These are phyloP conservation scores for Cyberlindnera nakhonratchasimensis DNA, from an alignment of 805 yeast genomes.

Conservation along the genomic window DNA sequence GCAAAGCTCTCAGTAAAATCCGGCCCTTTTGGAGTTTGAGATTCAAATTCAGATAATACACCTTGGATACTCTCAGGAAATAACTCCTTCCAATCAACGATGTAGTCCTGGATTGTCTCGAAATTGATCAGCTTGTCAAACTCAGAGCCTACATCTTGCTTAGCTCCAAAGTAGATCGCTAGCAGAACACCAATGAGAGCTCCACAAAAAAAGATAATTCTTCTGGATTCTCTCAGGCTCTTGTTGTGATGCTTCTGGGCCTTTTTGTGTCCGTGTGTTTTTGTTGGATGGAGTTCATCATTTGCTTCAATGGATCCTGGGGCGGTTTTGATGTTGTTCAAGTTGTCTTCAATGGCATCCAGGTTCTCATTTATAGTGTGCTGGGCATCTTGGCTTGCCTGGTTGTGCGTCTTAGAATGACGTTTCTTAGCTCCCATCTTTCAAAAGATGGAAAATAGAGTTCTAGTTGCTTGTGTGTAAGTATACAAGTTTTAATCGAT, in stretches of 20 bases:
- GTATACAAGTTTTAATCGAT: too few species aligned
- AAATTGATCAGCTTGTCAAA: slow-evolving; percentile 23
- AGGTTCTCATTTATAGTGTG: slow-evolving; percentile 17
- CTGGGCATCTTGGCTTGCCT: slow-evolving; percentile 8
- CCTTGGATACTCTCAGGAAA: slow-evolving; percentile 65
- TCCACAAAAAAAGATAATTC: slow-evolving; percentile 65
- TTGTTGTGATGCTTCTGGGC: background rate
- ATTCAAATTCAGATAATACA: slow-evolving; percentile 52
- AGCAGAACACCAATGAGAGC: slow-evolving; percentile 63
- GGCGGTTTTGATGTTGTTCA: slow-evolving; percentile 17
- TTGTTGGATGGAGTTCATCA: background rate
- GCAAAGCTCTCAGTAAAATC: slow-evolving; percentile 81
- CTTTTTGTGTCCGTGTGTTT: background rate
- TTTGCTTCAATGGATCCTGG: slow-evolving; percentile 3
- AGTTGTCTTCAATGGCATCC: slow-evolving; percentile 18
- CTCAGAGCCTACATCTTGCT: slow-evolving; percentile 38
- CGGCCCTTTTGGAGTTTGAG: slow-evolving; percentile 23
- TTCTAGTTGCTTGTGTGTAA: too few species aligned
- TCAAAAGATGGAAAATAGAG: too few species aligned
- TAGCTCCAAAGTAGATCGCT: slow-evolving; percentile 60
- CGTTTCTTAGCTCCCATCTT: slow-evolving; percentile 1
- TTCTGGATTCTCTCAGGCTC: slow-evolving; percentile 36
- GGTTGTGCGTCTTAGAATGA: background rate
- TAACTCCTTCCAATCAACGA: slow-evolving; percentile 70
- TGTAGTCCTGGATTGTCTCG: slow-evolving; percentile 53